These are phyloP conservation scores for Xylaria nigripes DNA, from an alignment of 495 filamentous ascomycete species.

Conservation along the genomic window DNA sequence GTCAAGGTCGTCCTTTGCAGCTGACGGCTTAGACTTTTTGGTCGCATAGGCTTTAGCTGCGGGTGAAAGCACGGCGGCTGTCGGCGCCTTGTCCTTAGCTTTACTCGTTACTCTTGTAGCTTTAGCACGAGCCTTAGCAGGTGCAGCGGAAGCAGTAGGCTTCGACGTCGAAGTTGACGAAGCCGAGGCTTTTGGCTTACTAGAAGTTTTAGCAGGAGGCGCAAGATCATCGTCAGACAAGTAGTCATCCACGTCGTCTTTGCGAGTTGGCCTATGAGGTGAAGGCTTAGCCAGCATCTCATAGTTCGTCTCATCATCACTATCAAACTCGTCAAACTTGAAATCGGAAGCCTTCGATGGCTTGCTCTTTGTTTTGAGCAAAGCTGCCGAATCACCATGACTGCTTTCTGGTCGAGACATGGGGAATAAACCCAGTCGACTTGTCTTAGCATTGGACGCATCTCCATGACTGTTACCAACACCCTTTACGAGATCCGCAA, in stretches of 20 bases:
- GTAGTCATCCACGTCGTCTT: constrained; percentile 54
- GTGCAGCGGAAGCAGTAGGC: constrained; percentile 28
- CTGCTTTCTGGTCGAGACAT: constrained; percentile 62
- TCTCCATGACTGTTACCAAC: constrained; percentile 52
- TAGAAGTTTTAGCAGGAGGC: constrained; percentile 30
- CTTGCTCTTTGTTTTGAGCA: constrained; percentile 45
- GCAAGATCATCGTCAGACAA: constrained; percentile 47
- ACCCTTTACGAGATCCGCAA: constrained; percentile 84
- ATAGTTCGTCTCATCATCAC: constrained; percentile 77
- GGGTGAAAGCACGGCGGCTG: constrained; percentile 49
- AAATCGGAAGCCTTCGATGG: constrained; percentile 35
- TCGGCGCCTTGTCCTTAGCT: constrained; percentile 23
- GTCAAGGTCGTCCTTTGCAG: constrained; percentile 35
- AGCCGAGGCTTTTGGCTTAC: constrained; percentile 27
- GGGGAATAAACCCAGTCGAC: constrained; percentile 59
- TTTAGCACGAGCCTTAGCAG: constrained; percentile 42
- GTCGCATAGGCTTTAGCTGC: constrained; percentile 77
- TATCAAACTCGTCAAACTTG: constrained; percentile 42
- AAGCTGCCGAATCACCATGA: constrained; percentile 34
- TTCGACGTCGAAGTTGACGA: constrained; percentile 32
- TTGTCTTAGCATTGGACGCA: constrained; percentile 41
- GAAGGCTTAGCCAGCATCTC: constrained; percentile 55
- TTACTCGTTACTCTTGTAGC: constrained; percentile 42
- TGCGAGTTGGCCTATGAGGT: constrained; percentile 36
- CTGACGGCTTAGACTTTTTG: constrained; percentile 53